Base-by-base conservation (phyloP, 2,329 filamentous ascomycete species). In the Alternaria arbusti region DNA sequence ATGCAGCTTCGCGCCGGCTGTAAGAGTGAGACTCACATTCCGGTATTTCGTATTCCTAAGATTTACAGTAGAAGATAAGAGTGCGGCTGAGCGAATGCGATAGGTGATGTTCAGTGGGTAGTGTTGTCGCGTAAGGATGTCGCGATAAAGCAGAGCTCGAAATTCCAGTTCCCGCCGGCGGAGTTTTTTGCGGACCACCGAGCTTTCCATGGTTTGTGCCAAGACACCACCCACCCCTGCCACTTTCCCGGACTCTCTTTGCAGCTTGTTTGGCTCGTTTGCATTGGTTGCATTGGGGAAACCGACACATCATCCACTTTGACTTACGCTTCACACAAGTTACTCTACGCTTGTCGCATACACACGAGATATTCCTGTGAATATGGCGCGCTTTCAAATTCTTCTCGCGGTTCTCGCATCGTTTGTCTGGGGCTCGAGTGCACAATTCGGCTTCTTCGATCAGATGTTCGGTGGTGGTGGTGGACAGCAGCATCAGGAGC, bases 381-480 rank as follows among this genome's bases (percentile, higher is more conserved):
- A 43, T 47, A 52, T 83, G 81, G 64, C 77, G n/a, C 66, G 79
- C 67, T 62, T 73, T 30, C 68, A 70, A 9, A 23, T 46, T 80
- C 57, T 82, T 32, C 47, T 79, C 26, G 49, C 80, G 11, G 59
- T 79, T 12, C 64, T 77, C 43, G 78, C 93, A 15, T 44, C 63
- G 12, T 82, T 91, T 54, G 79, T 93, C 26, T 76, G 92, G 63
- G 82, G 87, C 65, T 89, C 86, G 5, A 83, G 86, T 61, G 93
- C 93, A 11, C 95, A 98, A 82, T 98, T 98, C 80, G 91, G 93
- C 78, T 97, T 99, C 87, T 99, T 98, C 82, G 94, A 97, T 79
- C 93, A 98, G 74, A 97, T 98, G 93, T 98, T 99, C 80, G 87
- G 89, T 72, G 85, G 85, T 84, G 87, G 89, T 72, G 85, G 85